Evolutionary conservation across 2,329 filamentous ascomycete genomes (phyloP), one percentile per base, ranked within the genome.

Genomic region (Gnomoniopsis sp.): DNA sequence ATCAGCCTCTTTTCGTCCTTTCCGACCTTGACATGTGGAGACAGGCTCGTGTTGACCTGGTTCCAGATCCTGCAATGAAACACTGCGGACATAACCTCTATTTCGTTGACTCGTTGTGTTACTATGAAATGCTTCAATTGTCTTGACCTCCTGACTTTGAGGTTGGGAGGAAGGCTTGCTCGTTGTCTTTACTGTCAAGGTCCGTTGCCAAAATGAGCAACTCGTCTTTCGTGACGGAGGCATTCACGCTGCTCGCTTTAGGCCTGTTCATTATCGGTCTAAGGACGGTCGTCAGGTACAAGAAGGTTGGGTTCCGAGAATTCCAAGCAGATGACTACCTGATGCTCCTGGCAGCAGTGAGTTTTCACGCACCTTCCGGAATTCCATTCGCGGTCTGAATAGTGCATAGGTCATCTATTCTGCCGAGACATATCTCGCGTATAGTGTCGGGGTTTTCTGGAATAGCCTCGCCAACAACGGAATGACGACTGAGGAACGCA

Each of bases 261-360:
- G 82, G 78, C 6, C 68, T 82, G 19, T 55, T 76, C 34, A 65
- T 83, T 49, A 84, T 85, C 14, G 66, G 67, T 8, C 65, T 87
- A 12, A 76, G 85, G 34, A 76, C 78, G 1, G 77, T 75, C 53
- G 76, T 81, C 11, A 74, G 85, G 49, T 72, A 79, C 63, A 72
- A 67, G 34, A 69, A 73, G 12, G 77, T 79, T 2, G 83, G 84
- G 15, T 70, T 78, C 41, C 71, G 69, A 57, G 74, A 75, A n/a
- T 77, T 87, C 57, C 75, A 78, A 63, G 72, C 77, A 1, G 85
- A 87, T 67, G 85, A 88, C 61, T 86, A 82, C 64, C 66, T 88
- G 33, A 83, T 86, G 70, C 69, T 79, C 48, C n/a, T 84, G 19
- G 82, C 79, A 6, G 75, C 76, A 60, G 80, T 85, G 68, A 65